Evolutionary conservation across 768 basidiomycete genomes (phyloP), one percentile per base, ranked within the genome.

Genomic region (Chlorophyllum brunneum): DNA sequence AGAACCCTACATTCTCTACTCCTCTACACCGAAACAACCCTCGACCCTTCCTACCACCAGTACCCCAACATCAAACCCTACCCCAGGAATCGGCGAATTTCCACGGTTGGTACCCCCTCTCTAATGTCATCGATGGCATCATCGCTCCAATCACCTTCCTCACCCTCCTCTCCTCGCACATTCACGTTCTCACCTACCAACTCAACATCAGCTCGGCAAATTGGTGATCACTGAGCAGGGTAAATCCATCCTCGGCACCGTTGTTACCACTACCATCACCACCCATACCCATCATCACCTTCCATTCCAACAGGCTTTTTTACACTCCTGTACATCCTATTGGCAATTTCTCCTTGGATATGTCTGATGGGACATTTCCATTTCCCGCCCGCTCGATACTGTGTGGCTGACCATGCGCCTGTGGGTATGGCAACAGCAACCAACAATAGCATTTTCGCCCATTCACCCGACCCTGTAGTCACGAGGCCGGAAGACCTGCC

Each of bases 1-100:
- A 24, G 51, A 53, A 39, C 51, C 51, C 9, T 53, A 53, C 24
- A 30, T 53, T 22, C 30, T 53, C 9, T 53, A 53, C 29, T 53
- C 51, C 11, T 53, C 51, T 4, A 20, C 51, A 39, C 24, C 51
- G 4, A 43, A 24, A 38, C 34, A 23, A 11, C 10, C 34, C 45
- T 9, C 40, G 18, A 31, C 24, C 15, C 8, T 22, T 13, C 11
- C 49, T 23, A 34, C n/a, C 33, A 26, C 18, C 13, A 20, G 20
- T 18, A 10, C 13, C 20, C 18, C 29, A 10, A 29, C 38, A 15
- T 15, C 36, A 4, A 37, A 37, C 5, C 15, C 23, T 26, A 38
- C 38, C 30, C 38, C 51, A 24, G 41, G 34, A 18, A 53, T 53
- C 22, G 51, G 51, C 26, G 43, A 45, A 22, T 53, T 53, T 24